A percentile compares a stretch with the other conserved stretches of the same genome.
Evolutionary conservation across 225 moss, liverwort and hornwort genomes (phyloP).

Genomic region (Bryum argenteum): DNA sequence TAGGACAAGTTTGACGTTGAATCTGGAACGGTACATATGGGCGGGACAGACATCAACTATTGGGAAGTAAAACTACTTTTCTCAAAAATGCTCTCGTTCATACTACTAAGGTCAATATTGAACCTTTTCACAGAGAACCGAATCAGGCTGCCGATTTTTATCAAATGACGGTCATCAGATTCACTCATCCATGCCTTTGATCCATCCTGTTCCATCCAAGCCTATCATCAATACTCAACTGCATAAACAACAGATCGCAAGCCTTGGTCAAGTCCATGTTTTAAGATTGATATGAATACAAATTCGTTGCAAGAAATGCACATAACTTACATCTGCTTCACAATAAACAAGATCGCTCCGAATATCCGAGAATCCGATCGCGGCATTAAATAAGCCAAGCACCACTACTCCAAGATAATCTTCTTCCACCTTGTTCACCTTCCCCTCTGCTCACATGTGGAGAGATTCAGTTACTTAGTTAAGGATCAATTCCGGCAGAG

Average conservation of each 20-base stretch:
- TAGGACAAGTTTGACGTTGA: neutral
- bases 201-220: constrained; percentile 49
- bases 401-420: constrained; percentile 92
- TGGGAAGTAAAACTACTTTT: neutral
- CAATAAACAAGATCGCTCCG: constrained; percentile 71
- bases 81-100: constrained; percentile 3
- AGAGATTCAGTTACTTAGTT: constrained; percentile 10
- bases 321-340: constrained; percentile 41
- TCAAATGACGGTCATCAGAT: constrained; percentile 57
- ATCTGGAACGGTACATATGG: neutral
- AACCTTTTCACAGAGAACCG: constrained; percentile 95
- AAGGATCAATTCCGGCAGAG: neutral
- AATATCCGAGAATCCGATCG: constrained; percentile 81
- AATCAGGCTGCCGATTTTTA: constrained; percentile 76
- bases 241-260: neutral
- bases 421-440: constrained; percentile 94
- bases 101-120: constrained; percentile 8
- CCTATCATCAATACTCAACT: neutral
- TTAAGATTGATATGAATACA: neutral
- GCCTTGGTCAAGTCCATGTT: neutral
- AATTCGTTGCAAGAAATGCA: neutral
- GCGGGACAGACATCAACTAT: neutral
- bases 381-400: constrained; percentile 86
- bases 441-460: constrained; percentile 68
- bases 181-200: constrained; percentile 73